These are phyloP conservation scores for Fragilaria crotonensis DNA, from an alignment of 108 stramenopile species.

Conservation along the genomic window DNA sequence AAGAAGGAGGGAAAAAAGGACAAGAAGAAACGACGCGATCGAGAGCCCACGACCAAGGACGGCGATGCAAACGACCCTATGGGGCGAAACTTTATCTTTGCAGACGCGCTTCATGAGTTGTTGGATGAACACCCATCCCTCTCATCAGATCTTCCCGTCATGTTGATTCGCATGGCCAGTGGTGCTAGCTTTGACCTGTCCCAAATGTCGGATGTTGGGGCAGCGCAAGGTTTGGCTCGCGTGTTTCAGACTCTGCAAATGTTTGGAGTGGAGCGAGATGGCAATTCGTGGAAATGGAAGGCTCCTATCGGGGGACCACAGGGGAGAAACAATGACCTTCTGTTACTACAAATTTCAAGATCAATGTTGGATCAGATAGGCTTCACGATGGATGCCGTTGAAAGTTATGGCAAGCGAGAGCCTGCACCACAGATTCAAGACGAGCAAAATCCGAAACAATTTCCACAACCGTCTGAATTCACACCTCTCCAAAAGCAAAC, in stretches of 20 bases:
- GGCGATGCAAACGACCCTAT: not conserved
- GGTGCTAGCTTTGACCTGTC: slow-evolving; percentile 39
- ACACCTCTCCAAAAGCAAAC: not conserved
- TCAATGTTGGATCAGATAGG: slow-evolving; percentile 59
- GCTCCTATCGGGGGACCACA: slow-evolving; percentile 7
- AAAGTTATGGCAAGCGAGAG: slow-evolving; percentile 10
- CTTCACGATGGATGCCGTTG: slow-evolving; percentile 48
- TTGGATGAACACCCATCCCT: slow-evolving; percentile 21
- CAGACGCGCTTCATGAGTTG: slow-evolving; percentile 23
- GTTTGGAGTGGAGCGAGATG: slow-evolving; percentile 20
- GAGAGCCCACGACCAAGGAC: not conserved
- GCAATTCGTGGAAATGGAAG: slow-evolving; percentile 26
- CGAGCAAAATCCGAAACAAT: not conserved
- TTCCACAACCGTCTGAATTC: not conserved
- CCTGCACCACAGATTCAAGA: not conserved
- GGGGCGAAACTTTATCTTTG: slow-evolving; percentile 8
- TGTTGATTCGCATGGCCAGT: slow-evolving; percentile 41
- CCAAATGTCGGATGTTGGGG: slow-evolving; percentile 22
- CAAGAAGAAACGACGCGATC: not conserved
- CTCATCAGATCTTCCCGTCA: slow-evolving; percentile 28
- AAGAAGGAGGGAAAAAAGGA: slow-evolving; percentile 5
- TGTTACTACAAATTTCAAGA: slow-evolving; percentile 33
- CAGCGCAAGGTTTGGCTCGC: slow-evolving; percentile 9
- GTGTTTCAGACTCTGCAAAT: slow-evolving; percentile 18
- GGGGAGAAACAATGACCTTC: slow-evolving; percentile 19